phyloP scores from a whole-genome alignment of 176 grass and related monocot species.

The Echinochloa phyllopogon region DNA sequence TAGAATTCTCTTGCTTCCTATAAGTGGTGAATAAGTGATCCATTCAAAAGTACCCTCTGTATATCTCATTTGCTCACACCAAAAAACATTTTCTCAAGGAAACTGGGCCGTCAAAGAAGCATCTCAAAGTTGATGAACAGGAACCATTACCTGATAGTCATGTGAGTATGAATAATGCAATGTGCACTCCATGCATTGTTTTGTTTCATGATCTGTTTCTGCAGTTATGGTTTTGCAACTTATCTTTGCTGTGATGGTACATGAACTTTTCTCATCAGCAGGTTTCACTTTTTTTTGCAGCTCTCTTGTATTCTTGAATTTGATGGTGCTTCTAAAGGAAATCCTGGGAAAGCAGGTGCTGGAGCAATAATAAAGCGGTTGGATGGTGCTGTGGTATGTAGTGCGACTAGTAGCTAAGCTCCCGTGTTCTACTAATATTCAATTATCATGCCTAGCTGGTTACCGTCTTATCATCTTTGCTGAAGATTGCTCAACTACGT shows the following conservation, averaged over 20 bases:
- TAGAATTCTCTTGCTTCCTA: constrained; percentile 29
- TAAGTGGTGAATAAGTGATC: constrained; percentile 9
- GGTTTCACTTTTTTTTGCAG: constrained; percentile 49
- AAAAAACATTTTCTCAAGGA: constrained; percentile 49
- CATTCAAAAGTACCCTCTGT: not conserved
- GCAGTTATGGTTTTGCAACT: constrained; percentile 3
- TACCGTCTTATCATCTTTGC: constrained; percentile 21
- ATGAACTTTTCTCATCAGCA: constrained; percentile 21
- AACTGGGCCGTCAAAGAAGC: constrained; percentile 46
- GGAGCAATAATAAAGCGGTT: constrained; percentile 65
- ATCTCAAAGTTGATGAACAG: constrained; percentile 42
- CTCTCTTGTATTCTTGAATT: constrained; percentile 87
- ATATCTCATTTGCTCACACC: constrained; percentile 21
- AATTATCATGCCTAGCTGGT: constrained; percentile 35
- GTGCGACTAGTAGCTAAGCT: not conserved
- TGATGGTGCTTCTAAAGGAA: constrained; percentile 93
- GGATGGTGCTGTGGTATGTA: constrained; percentile 86
- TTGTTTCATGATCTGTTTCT: constrained; percentile 1
- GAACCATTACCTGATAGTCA: constrained; percentile 44
- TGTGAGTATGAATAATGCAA: constrained; percentile 54
- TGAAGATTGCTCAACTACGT: constrained; percentile 75
- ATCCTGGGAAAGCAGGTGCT: constrained; percentile 85
- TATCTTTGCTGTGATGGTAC: constrained; percentile 24
- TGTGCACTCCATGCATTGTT: not conserved
- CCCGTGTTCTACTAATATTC: constrained; percentile 11